Base-by-base conservation (phyloP, 2,329 filamentous ascomycete species). In the Phialocephala subalpina region DNA sequence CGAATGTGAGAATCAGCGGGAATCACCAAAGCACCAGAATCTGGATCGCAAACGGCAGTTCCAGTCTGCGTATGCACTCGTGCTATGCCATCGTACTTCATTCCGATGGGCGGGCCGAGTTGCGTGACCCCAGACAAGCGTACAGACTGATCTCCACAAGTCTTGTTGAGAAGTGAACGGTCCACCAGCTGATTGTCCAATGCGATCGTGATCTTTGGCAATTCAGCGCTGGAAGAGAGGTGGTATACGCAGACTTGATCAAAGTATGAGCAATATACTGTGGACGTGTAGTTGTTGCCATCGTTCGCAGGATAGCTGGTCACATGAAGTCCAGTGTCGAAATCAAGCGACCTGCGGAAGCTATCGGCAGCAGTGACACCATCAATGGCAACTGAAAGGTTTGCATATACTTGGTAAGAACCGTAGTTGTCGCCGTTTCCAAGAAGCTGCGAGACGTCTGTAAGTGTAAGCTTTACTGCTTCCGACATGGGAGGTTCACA, bases 351-450 rank as follows among this genome's bases (percentile, higher is more conserved):
- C 12, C 82, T 70, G n/a, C 74, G 78, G 62, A 84, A 84, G 2
- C 70, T 73, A 3, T 71, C 72, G 8, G 73, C 71, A 1, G 74
- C 63, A 3, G 62, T 66, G 0, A 80, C 64, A 3, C 74, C 77
- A 0, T 75, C 73, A 2, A 84, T 74, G 0, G 68, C 62, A 0
- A 86, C 76, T 0, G 78, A 80, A 0, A 86, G 62, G 63, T 85
- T 85, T 0, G 78, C 83, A 0, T 84, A 72, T 0, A 83, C 82
- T 61, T 78, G 78, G 66, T 82, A 85, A 3, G 78, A 79, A 14
- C 83, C 84, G 60, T 83, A 85, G 45, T 78, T 74, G 22, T 75
- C 72, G 7, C 75, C 70, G 7, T 76, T 75, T 14, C 81, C 81
- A 20, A 83, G 76, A 6, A 85, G 69, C 14, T 74, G 67, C 2